Evolutionary conservation across 495 filamentous ascomycete species (phyloP).

Genomic region (Talaromyces stipitatus): DNA sequence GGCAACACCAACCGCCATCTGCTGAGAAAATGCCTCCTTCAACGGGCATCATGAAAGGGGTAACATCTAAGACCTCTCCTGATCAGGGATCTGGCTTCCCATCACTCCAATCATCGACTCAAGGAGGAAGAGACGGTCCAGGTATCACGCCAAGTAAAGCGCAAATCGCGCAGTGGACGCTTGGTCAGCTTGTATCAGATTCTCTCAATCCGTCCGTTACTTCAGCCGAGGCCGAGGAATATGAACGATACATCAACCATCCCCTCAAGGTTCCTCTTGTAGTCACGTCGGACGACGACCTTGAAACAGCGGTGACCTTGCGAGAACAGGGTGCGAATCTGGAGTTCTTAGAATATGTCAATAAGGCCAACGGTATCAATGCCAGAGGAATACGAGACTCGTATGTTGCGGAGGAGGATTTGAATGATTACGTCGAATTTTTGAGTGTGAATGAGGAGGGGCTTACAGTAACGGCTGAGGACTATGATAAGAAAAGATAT

Average conservation of each 20-base stretch:
- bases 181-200: slow-evolving; percentile 73
- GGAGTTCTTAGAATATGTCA: slow-evolving; percentile 70
- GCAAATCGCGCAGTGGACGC: slow-evolving; percentile 72
- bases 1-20: slow-evolving; percentile 24
- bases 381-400: slow-evolving; percentile 20
- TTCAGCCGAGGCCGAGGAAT: slow-evolving; percentile 69
- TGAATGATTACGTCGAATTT: slow-evolving; percentile 67
- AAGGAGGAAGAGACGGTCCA: slow-evolving; percentile 6
- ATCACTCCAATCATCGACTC: slow-evolving; percentile 19
- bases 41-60: slow-evolving; percentile 38
- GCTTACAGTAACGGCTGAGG: slow-evolving; percentile 78
- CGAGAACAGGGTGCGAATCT: slow-evolving; percentile 40
- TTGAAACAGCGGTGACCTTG: slow-evolving; percentile 29
- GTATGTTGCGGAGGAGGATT: slow-evolving; percentile 52
- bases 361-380: slow-evolving; percentile 27
- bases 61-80: slow-evolving; percentile 18
- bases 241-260: slow-evolving; percentile 84
- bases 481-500: slow-evolving; percentile 83
- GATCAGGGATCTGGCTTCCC: slow-evolving; percentile 10
- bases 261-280: slow-evolving; percentile 86
- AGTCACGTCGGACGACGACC: slow-evolving; percentile 58
- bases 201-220: slow-evolving; percentile 74
- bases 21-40: slow-evolving; percentile 23
- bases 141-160: slow-evolving; percentile 44
- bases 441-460: slow-evolving; percentile 71